These are phyloP conservation scores for Diplocarpon mali DNA, from an alignment of 2,329 filamentous ascomycete genomes.

Conservation along the genomic window DNA sequence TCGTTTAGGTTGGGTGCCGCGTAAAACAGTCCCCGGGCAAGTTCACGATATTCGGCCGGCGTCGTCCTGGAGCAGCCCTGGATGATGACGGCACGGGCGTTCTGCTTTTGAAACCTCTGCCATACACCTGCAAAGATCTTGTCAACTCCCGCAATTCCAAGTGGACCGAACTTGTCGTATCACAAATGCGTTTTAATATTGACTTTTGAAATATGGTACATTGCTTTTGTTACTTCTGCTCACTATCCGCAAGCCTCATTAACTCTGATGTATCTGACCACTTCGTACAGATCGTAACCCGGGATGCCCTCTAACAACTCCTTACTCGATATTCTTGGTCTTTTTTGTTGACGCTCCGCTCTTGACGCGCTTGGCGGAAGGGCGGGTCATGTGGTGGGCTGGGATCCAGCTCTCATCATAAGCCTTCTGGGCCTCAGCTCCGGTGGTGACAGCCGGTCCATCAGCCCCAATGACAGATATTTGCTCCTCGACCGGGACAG, in stretches of 20 bases:
- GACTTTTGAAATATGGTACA: conserved; percentile 3
- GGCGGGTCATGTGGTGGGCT: conserved; percentile 71
- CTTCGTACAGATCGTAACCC: not conserved
- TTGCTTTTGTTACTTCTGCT: not conserved
- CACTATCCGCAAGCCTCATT: not conserved
- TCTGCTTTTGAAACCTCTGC: not conserved
- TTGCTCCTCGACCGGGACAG: conserved; percentile 40
- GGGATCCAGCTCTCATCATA: conserved; percentile 29
- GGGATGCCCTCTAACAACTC: not conserved
- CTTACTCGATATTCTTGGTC: conserved; percentile 16
- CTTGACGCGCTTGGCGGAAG: conserved; percentile 59
- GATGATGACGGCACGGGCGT: not conserved
- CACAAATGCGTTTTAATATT: not conserved
- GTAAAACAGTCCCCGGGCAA: no score
- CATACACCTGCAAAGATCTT: not conserved
- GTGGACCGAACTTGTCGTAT: not conserved
- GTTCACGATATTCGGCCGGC: not conserved
- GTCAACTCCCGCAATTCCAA: not conserved
- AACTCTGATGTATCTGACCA: not conserved
- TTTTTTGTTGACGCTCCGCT: conserved; percentile 30
- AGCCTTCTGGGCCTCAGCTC: conserved; percentile 22
- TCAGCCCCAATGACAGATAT: conserved; percentile 55
- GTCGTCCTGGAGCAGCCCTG: not conserved
- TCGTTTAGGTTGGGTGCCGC: no score
- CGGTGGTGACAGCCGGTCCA: conserved; percentile 27